A percentile compares a stretch with the other conserved stretches of the same genome.
Conservation (phyloP, 257 asterid genomes). For the Nicotiana paniculata region DNA sequence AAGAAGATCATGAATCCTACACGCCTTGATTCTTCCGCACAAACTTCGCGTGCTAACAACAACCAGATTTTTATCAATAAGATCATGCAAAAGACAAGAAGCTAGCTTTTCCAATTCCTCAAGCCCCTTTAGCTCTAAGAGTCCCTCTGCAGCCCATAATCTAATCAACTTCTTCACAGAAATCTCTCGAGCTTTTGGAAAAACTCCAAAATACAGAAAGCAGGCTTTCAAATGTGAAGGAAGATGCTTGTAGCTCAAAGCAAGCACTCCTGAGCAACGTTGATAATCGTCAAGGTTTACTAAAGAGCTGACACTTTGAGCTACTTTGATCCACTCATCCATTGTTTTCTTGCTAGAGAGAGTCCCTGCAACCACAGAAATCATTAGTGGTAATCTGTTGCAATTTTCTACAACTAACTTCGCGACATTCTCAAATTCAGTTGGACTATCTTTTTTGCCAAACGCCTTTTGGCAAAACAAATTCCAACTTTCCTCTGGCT, state of each 20-base stretch:
- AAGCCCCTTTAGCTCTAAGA: background rate
- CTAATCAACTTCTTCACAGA: background rate
- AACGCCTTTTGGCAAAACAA: background rate
- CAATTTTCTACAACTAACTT: background rate
- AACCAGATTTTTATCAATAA: background rate
- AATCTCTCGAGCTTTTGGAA: background rate
- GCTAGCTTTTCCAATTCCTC: background rate
- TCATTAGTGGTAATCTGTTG: background rate
- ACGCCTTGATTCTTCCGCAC: background rate
- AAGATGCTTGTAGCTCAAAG: conserved; percentile 1
- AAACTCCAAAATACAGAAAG: background rate
- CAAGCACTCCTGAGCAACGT: background rate
- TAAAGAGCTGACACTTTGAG: background rate
- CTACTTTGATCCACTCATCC: background rate
- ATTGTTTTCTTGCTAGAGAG: background rate
- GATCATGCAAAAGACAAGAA: background rate
- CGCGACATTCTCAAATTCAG: background rate
- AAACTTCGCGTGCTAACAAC: background rate
- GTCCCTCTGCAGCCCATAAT: background rate
- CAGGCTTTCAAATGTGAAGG: background rate
- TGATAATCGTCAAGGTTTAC: background rate
- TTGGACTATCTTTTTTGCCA: background rate
- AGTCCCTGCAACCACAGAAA: background rate
- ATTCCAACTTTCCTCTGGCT: background rate
- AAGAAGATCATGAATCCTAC: background rate